Evolutionary conservation across 495 filamentous ascomycete species (phyloP), one percentile per base, ranked within the genome.

Genomic region (Choiromyces venosus): DNA sequence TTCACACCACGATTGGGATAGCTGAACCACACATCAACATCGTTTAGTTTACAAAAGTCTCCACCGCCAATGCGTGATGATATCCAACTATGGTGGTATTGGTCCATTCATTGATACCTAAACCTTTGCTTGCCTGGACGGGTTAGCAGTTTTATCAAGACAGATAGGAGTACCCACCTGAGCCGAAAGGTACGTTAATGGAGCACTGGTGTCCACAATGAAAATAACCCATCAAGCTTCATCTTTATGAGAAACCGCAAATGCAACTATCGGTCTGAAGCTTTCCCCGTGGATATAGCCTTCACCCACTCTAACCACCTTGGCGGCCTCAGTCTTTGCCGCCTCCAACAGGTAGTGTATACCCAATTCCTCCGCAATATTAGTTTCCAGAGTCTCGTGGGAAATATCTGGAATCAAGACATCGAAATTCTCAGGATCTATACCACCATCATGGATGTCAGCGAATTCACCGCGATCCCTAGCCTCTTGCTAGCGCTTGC

Each of bases 381-480:
- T 36, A 25, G 2, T 37, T 65, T 37, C 38, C 25, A 73, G 37
- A 42, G 14, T 73, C n/a, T 46, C n/a, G 33, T 76, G 35, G 18
- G 29, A 5, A 70, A 76, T 18, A 68, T 76, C 74, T 2, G 71
- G 18, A 19, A 74, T 71, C 37, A 71, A 29, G 0, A 76, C 71
- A 71, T 72, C 71, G 40, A 37, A 75, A 33, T 68, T 67, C 33
- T 10, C n/a, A 19, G 37, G 70, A 65, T 65, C 46, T 65, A 38
- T 52, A 64, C 14, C 46, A 35, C 66, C 67, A 74, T 74, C 74
- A 74, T 76, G 71, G 21, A 74, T 56, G 42, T 73, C 71, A 56
- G 71, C n/a, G 52, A 66, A 76, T 74, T 74, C 68, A 37, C 71
- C 56, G 46, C 40, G 35, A 18, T 74, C 56, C 37, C 38, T 67